These are phyloP conservation scores for Aspergillus egyptiacus DNA, from an alignment of 495 filamentous ascomycete species.

Conservation along the genomic window DNA sequence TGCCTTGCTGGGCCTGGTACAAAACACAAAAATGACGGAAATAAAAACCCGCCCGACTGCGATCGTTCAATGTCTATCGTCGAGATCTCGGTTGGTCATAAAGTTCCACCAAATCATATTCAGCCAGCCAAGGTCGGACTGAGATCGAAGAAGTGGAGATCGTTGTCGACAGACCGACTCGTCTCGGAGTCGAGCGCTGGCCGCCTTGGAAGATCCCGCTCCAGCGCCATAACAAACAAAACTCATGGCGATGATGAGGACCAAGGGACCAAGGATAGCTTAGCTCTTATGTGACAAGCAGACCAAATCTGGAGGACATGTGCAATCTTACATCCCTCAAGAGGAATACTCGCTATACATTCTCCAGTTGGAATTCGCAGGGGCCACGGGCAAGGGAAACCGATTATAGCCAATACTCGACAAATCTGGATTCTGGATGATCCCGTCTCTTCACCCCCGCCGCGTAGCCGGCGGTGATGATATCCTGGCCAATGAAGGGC, in stretches of 20 bases:
- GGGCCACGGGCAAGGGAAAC: not conserved
- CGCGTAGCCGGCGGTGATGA: not conserved
- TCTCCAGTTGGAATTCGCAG: not conserved
- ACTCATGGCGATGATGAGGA: not conserved
- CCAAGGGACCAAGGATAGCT: not conserved
- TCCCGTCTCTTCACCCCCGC: slow-evolving; percentile 6
- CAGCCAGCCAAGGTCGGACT: slow-evolving; percentile 10
- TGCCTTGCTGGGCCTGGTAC: not conserved
- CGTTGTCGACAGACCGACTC: too few species aligned
- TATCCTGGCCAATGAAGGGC: slow-evolving; percentile 12
- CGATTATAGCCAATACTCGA: slow-evolving; percentile 6
- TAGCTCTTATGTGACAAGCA: not conserved
- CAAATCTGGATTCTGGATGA: too few species aligned
- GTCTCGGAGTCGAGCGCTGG: not conserved
- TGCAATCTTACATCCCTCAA: not conserved
- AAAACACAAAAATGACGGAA: not conserved
- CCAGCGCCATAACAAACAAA: slow-evolving; percentile 8
- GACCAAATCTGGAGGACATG: not conserved
- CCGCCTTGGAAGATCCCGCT: slow-evolving; percentile 7
- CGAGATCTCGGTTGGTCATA: not conserved
- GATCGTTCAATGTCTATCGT: slow-evolving; percentile 5
- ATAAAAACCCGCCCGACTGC: slow-evolving; percentile 1
- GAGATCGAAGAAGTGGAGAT: slow-evolving; percentile 13
- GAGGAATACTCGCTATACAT: not conserved
- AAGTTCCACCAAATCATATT: slow-evolving; percentile 3